Conservation (phyloP, 2,329 filamentous ascomycete genomes). For the Aspergillus sp. region DNA sequence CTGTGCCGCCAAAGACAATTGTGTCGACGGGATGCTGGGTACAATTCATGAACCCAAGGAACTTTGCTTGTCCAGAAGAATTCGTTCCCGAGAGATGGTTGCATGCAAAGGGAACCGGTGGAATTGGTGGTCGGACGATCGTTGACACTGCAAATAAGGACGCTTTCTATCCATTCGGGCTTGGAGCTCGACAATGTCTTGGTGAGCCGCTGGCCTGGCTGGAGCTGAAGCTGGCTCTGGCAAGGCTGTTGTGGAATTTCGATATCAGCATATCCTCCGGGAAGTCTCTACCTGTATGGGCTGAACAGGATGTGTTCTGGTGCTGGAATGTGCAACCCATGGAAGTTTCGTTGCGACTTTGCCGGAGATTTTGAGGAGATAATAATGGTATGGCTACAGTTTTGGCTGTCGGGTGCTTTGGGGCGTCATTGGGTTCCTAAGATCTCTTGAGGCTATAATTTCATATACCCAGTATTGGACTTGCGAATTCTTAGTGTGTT, state of each 20-base stretch:
- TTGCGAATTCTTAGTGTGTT: neutral
- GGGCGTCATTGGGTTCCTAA: neutral
- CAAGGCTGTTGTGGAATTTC: constrained; percentile 2
- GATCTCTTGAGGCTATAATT: neutral
- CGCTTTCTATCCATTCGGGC: neutral
- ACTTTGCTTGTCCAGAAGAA: constrained; percentile 4
- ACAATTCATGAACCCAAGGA: constrained; percentile 1
- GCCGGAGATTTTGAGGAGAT: neutral
- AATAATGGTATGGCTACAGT: neutral
- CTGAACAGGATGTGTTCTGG: neutral
- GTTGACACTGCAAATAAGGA: neutral
- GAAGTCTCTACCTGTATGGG: neutral
- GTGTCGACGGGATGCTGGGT: constrained; percentile 4
- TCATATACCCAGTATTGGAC: neutral
- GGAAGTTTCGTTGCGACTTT: neutral
- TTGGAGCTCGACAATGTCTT: neutral
- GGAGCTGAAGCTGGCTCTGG: neutral
- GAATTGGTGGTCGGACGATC: neutral
- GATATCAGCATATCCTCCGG: neutral
- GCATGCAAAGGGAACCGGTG: neutral
- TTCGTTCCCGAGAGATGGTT: constrained; percentile 14
- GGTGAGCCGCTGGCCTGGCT: neutral
- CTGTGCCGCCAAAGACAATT: constrained; percentile 1
- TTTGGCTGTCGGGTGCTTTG: too few relatives aligned
- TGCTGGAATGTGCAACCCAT: neutral